A percentile compares a stretch with the other conserved stretches of the same genome.
phyloP scores from a whole-genome alignment of 345 rosid species.

The Streptanthus diversifolius region DNA sequence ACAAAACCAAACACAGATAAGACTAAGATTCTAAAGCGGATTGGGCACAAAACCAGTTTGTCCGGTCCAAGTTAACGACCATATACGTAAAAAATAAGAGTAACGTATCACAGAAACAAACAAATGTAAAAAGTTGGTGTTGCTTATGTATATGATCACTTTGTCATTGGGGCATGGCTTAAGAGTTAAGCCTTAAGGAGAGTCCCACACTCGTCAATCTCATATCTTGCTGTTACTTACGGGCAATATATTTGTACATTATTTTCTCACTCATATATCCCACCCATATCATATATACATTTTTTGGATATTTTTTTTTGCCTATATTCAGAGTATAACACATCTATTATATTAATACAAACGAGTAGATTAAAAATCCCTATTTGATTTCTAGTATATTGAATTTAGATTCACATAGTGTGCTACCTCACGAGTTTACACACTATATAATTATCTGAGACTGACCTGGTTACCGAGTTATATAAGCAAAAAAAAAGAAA shows the following conservation, averaged over 20 bases:
- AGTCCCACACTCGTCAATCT: slow-evolving; percentile 30
- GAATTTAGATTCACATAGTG: neutral
- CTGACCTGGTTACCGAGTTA: neutral
- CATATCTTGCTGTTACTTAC: slow-evolving; percentile 23
- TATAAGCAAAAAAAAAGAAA: neutral
- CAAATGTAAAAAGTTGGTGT: neutral
- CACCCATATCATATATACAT: neutral
- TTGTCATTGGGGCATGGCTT: slow-evolving; percentile 3
- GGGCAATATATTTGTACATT: slow-evolving; percentile 1
- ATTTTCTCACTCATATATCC: neutral
- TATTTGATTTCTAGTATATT: neutral
- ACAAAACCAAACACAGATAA: neutral
- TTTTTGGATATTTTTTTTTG: neutral
- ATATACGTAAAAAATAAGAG: neutral
- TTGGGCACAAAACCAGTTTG: neutral
- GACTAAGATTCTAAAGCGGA: neutral
- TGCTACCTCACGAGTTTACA: neutral
- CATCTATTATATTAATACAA: neutral
- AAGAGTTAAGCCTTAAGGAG: slow-evolving; percentile 1
- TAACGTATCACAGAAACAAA: neutral
- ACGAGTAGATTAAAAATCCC: neutral
- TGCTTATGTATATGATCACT: neutral
- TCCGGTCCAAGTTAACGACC: neutral
- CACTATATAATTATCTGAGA: neutral
- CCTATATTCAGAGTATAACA: neutral